Base-by-base conservation (phyloP, 345 rosid species). In the Pistacia integerrima region DNA sequence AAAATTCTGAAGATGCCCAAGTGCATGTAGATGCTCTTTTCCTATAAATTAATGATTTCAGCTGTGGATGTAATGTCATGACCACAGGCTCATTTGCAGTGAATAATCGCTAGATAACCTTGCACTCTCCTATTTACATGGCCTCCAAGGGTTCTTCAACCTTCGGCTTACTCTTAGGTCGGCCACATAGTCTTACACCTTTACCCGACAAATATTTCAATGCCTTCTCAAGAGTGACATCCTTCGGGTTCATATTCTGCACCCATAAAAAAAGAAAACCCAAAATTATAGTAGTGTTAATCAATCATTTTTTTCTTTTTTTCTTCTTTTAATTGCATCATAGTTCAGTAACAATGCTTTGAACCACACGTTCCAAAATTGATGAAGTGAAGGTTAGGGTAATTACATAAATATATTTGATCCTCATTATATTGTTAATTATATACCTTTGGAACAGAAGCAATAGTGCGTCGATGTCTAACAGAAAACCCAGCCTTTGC, bases 381-480 rank as follows among this genome's bases (percentile, higher is more conserved):
- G 36, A 60, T 12, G 41, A 52, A 60, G 25, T 22, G 49, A 18
- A 58, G 54, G 11, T 25, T 49, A 16, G 1, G 58, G 56, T 11
- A 51, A 33, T 41, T 28, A 51, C 22, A 51, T 14, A 48, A 66
- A 8, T 25, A 30, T 14, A 8, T 56, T 41, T 52, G 30, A 62
- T 12, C 54, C 30, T 2, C 67, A n/a, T 72, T 48, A 38, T 46
- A 38, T 73, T 38, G 28, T 25, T 18, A 72, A 55, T 35, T 17
- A 74, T 30, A 36, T 89, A 96, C 98, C 99, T 92, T 94, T 41
- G 99, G 97, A 78, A 96, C 88, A 64, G 94, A 73, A 80, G 93
- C 99, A 83, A 85, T 85, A 16, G 87, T 89, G 72, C 90, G 85
- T 76, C 95, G 85, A 88, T 96, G 93, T 74, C 82, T 82, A 71